Base-by-base conservation (phyloP, 805 yeast species). In the Candida parachauliodes region DNA sequence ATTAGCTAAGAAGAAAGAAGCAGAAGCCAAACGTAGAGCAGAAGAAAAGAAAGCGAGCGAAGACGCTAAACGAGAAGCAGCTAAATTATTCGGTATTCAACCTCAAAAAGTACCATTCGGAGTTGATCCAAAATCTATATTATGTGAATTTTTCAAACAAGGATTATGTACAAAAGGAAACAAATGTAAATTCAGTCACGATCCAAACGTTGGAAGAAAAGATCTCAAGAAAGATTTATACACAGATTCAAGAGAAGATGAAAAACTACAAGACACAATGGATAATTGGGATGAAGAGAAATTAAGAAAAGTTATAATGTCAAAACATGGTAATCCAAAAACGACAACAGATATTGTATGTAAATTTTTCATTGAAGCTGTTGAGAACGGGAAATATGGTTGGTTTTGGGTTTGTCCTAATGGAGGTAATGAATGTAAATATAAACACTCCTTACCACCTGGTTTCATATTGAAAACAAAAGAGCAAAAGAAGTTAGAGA, bases 331-430 rank as follows among this genome's bases (percentile, higher is more conserved):
- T 36, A 93, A 93, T 59, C 88, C 83, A 39, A 80, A 80, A 59
- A 88, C 96, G 8, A 88, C 97, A 10, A 93, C 99, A 0, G 97
- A 91, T 47, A 93, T 77, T 49, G 86, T 93, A 34, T 93, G 99
- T 76, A 93, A 89, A 60, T 79, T 62, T 62, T 94, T 93, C 67
- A 86, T 93, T 48, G 96, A 88, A 43, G 98, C 98, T 0, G 97
- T 93, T 41, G 99, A 93, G 58, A 88, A 88, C 55, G 93, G 91
- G 41, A 91, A 91, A 58, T 93, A 93, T 59, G 98, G 98, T 55
- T 93, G 98, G 98, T 89, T 93, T 65, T 93, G 98, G 98, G 73
- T 76, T 15, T 93, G 98, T 70, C 98, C 98, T 19, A 87, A 87
- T 50, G 89, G 91, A 28, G 97, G 96, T 48, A 79, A 83, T 44